Evolutionary conservation across 495 filamentous ascomycete species (phyloP).

Genomic region (Trichoderma gamsii): DNA sequence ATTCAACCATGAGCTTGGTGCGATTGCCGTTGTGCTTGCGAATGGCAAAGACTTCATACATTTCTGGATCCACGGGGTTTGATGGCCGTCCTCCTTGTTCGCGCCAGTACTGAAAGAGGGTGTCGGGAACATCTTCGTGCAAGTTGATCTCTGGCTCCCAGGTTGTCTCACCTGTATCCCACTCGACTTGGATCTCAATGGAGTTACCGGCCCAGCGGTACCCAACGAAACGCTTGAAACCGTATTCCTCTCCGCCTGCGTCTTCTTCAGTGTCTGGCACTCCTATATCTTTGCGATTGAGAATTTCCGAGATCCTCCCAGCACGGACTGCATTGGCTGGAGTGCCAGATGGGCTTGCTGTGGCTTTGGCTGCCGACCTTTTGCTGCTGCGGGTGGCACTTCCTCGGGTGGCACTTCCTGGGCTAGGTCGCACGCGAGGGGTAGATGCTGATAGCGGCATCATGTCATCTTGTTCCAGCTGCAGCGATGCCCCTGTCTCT

Average conservation of each 20-base stretch:
- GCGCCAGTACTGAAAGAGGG: slow-evolving; percentile 12
- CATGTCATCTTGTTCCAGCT: not conserved
- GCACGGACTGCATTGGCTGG: not conserved
- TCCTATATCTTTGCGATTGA: not conserved
- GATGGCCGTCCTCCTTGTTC: slow-evolving; percentile 1
- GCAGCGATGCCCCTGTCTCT: not conserved
- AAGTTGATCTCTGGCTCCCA: slow-evolving; percentile 15
- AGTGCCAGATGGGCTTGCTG: not conserved
- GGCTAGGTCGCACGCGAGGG: not conserved
- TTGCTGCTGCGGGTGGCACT: not conserved
- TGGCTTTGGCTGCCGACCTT: not conserved
- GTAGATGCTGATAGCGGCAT: not conserved
- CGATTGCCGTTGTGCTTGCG: slow-evolving; percentile 14
- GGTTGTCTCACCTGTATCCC: not conserved
- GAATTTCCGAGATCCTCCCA: not conserved
- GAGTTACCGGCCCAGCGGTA: slow-evolving; percentile 7
- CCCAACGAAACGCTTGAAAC: not conserved
- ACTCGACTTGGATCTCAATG: slow-evolving; percentile 11
- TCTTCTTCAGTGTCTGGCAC: not conserved
- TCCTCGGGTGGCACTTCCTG: not conserved
- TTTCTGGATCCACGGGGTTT: not conserved
- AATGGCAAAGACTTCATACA: slow-evolving; percentile 15
- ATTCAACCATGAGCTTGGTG: not conserved
- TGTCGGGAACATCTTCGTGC: slow-evolving; percentile 6
- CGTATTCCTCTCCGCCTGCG: not conserved